Conservation (phyloP, 306 rosid genomes). For the Cercis canadensis region DNA sequence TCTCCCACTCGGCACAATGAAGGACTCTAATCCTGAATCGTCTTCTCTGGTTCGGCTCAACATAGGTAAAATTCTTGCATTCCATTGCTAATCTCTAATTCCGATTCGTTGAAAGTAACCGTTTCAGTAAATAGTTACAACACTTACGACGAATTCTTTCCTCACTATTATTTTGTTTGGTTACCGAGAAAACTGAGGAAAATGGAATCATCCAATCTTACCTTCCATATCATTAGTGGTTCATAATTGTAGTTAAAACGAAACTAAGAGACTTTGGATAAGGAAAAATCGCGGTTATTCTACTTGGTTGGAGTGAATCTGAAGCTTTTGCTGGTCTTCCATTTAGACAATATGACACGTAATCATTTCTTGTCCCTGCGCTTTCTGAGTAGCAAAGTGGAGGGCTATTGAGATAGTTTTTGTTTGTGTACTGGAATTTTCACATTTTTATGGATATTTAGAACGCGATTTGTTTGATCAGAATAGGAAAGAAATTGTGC, state of each 20-base stretch:
- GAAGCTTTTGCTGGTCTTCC: background rate
- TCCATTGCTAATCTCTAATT: background rate
- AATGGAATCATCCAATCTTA: background rate
- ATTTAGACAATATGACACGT: background rate
- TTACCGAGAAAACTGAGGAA: background rate
- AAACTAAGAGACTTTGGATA: background rate
- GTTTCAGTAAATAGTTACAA: background rate
- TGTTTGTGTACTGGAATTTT: background rate
- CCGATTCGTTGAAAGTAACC: background rate
- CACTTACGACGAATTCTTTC: background rate
- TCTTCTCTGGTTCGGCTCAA: slow-evolving; percentile 73
- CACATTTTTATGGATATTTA: background rate
- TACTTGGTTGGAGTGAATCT: slow-evolving; percentile 2
- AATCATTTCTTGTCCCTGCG: background rate
- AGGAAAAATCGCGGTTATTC: background rate
- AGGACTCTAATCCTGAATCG: slow-evolving; percentile 39
- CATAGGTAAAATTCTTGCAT: slow-evolving; percentile 55
- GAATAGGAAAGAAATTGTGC: background rate
- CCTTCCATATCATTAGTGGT: background rate
- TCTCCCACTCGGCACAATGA: slow-evolving; percentile 29
- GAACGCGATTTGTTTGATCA: background rate
- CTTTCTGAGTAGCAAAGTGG: background rate
- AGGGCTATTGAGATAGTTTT: background rate
- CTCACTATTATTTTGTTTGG: slow-evolving; percentile 20
- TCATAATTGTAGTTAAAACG: background rate